phyloP scores from a whole-genome alignment of 768 basidiomycete genomes.

The Amanita fuliginea region DNA sequence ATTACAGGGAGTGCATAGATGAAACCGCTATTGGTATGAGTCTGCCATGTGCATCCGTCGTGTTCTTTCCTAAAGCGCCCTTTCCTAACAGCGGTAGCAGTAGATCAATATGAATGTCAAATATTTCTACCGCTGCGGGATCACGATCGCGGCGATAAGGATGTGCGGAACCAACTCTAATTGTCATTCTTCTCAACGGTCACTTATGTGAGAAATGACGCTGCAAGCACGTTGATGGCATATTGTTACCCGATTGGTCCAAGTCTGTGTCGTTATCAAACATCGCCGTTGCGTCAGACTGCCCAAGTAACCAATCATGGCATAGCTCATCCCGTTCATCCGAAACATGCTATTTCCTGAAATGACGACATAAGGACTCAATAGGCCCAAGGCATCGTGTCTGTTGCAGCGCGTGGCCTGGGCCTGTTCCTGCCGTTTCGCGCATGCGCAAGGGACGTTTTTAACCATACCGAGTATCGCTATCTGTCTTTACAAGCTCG shows the following conservation, averaged over 20 bases:
- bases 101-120: neutral
- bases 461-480: neutral
- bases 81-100: neutral
- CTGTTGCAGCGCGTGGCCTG: neutral
- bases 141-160: constrained; percentile 1
- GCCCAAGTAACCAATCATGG: neutral
- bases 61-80: neutral
- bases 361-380: neutral
- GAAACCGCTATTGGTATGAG: neutral
- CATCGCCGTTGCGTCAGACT: neutral
- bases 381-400: neutral
- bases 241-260: neutral
- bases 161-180: neutral
- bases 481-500: neutral
- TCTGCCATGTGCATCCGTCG: neutral
- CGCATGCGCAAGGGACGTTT: neutral
- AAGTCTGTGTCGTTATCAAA: neutral
- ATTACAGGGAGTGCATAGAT: neutral
- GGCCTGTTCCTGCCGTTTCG: neutral
- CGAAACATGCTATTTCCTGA: neutral
- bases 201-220: constrained; percentile 1
- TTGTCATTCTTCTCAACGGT: neutral
- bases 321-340: neutral
- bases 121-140: neutral
- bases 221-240: neutral